Conservation (phyloP, 208 protist genomes). For the Acanthamoeba lenticulata region DNA sequence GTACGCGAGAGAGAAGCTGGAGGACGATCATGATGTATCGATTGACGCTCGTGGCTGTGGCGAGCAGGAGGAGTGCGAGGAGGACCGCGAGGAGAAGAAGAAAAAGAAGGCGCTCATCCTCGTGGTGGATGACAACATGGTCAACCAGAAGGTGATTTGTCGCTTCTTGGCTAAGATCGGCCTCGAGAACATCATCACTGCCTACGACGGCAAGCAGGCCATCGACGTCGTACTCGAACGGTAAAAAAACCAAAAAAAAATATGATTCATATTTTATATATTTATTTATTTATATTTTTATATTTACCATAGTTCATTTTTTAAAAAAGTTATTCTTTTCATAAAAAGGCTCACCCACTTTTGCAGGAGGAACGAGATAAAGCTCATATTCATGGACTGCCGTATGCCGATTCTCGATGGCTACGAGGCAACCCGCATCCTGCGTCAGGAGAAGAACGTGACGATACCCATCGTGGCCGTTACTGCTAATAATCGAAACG, state of each 20-base stretch:
- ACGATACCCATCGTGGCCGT: conserved; percentile 42
- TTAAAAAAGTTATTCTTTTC: too few species aligned
- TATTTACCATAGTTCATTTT: neutral
- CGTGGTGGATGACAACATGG: conserved; percentile 51
- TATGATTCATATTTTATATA: too few species aligned
- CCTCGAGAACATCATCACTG: conserved; percentile 55
- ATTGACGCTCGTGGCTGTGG: neutral
- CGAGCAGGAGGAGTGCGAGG: neutral
- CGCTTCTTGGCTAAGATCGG: conserved; percentile 49
- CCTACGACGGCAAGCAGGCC: conserved; percentile 47
- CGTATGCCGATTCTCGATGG: conserved; percentile 58
- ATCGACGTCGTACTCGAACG: conserved; percentile 33
- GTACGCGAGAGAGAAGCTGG: too few species aligned
- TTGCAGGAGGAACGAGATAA: conserved; percentile 26
- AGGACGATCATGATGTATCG: neutral
- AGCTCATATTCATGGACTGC: conserved; percentile 64
- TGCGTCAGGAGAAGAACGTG: conserved; percentile 40
- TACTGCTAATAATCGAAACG: conserved; percentile 46
- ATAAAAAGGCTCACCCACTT: neutral
- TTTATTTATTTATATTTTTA: neutral
- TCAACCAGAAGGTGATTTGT: conserved; percentile 46
- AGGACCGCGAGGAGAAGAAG: conserved; percentile 31
- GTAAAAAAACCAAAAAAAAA: too few species aligned
- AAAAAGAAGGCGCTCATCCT: conserved; percentile 57
- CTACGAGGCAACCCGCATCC: conserved; percentile 56